Evolutionary conservation across 306 rosid species (phyloP).

Genomic region (Benincasa hispida): DNA sequence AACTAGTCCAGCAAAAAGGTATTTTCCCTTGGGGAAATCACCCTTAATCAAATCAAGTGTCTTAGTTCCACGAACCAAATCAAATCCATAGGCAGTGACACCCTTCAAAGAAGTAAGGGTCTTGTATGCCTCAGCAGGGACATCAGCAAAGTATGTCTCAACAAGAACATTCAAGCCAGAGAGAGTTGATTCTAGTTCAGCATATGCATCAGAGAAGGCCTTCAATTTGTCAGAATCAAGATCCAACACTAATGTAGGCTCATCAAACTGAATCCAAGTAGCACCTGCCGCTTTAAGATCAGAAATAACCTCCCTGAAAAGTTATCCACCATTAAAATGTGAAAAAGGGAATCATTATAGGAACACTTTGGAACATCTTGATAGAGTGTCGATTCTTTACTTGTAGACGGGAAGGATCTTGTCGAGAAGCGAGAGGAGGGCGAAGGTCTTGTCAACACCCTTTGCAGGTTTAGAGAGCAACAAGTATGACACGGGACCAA

Average conservation of each 20-base stretch:
- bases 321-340: neutral
- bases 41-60: constrained; percentile 60
- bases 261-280: constrained; percentile 79
- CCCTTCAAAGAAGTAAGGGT: constrained; percentile 66
- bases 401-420: constrained; percentile 60
- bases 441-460: constrained; percentile 55
- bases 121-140: constrained; percentile 56
- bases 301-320: constrained; percentile 58
- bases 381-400: constrained; percentile 22
- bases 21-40: constrained; percentile 62
- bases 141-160: constrained; percentile 72
- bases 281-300: constrained; percentile 81
- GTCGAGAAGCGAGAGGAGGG: constrained; percentile 44
- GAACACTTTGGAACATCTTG: neutral
- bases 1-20: constrained; percentile 77
- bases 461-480: constrained; percentile 74
- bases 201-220: constrained; percentile 49
- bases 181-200: constrained; percentile 49
- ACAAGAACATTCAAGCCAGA: constrained; percentile 60
- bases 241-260: constrained; percentile 66
- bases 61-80: constrained; percentile 70
- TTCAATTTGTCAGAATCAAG: constrained; percentile 53
- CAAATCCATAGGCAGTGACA: constrained; percentile 65
- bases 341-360: neutral
- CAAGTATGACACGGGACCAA: constrained; percentile 79